Evolutionary conservation across 1,139 yeast species (phyloP).

Genomic region (Taphrina communis): DNA sequence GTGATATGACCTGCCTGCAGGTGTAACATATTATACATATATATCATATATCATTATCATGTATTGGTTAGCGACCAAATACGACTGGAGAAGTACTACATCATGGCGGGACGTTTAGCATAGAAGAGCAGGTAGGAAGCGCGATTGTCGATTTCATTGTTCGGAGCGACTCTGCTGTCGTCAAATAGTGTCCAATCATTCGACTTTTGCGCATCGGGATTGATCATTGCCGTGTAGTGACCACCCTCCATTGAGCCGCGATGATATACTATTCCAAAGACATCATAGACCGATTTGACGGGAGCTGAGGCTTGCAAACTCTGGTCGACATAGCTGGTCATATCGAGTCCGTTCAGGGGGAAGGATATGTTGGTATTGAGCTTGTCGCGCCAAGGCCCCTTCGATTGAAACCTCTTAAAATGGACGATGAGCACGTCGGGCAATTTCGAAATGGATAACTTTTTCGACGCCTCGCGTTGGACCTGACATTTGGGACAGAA

Average conservation of each 20-base stretch:
- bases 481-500: conserved; percentile 79
- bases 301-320: conserved; percentile 1
- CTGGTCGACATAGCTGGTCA: conserved; percentile 73
- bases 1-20: neutral
- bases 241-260: conserved; percentile 83
- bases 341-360: conserved; percentile 65
- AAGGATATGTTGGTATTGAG: conserved; percentile 67
- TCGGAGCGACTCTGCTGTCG: conserved; percentile 61
- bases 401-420: conserved; percentile 73
- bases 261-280: conserved; percentile 90
- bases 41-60: neutral
- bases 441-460: conserved; percentile 69
- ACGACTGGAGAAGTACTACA: neutral
- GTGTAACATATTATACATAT: neutral
- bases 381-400: conserved; percentile 59
- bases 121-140: conserved; percentile 34
- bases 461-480: conserved; percentile 70
- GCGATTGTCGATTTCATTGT: conserved; percentile 33
- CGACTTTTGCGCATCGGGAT: conserved; percentile 58
- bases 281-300: conserved; percentile 63
- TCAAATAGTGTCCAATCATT: conserved; percentile 79
- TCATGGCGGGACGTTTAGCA: conserved; percentile 23
- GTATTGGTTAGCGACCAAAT: neutral
- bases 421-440: conserved; percentile 77
- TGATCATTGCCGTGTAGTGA: conserved; percentile 86